Conservation (phyloP, 148 eudicot genomes). For the Rhododendron mucronatum region DNA sequence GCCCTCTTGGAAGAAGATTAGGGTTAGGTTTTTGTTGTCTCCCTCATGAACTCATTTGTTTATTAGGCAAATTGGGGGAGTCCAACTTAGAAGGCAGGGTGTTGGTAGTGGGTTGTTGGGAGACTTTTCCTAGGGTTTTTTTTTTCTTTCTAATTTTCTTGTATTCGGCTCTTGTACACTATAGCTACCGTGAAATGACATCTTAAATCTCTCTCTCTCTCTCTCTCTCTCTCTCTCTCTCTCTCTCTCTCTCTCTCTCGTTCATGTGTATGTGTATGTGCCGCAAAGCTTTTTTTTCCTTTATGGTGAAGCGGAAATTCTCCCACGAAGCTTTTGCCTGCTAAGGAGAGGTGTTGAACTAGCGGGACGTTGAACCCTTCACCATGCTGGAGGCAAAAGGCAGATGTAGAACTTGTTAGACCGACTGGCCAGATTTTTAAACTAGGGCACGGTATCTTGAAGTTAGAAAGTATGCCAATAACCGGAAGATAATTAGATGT, state of each 20-base stretch:
- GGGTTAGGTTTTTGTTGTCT: neutral
- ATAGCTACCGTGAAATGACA: neutral
- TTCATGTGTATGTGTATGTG: neutral
- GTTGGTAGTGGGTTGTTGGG: neutral
- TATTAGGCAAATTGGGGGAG: neutral
- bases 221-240: constrained; percentile 14
- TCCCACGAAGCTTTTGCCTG: neutral
- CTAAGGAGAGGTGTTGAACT: neutral
- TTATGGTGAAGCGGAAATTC: too few relatives aligned
- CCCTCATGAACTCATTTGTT: neutral
- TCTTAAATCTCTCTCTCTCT: neutral
- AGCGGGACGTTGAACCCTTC: neutral
- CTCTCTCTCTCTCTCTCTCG: constrained; percentile 7
- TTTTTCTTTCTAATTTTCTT: neutral
- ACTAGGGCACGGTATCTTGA: neutral
- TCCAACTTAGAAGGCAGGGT: neutral
- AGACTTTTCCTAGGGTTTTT: neutral
- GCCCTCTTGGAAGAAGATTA: neutral
- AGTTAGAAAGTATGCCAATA: neutral
- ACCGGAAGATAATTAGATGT: neutral
- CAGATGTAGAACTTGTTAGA: neutral
- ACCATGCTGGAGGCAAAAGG: neutral
- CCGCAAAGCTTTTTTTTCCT: neutral
- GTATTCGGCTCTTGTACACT: neutral
- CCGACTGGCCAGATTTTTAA: neutral